Evolutionary conservation across 352 stramenopile species (phyloP).

Genomic region (Phytophthora pistaciae): DNA sequence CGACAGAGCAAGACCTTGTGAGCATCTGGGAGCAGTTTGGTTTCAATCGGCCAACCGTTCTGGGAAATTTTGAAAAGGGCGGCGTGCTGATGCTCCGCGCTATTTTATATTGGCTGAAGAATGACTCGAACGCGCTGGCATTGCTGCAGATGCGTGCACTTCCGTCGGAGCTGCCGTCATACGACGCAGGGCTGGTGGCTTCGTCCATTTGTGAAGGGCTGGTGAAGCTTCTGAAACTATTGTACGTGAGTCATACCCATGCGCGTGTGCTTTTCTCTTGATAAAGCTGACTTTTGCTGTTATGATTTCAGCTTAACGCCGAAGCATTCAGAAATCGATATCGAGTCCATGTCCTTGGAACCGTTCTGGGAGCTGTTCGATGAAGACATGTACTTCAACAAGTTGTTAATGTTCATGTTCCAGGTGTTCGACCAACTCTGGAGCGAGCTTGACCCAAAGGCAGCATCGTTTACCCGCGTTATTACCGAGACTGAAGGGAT

Average conservation of each 20-base stretch:
- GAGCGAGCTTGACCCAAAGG: slow-evolving; percentile 63
- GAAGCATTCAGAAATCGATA: slow-evolving; percentile 74
- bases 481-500: slow-evolving; percentile 80
- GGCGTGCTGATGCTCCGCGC: slow-evolving; percentile 74
- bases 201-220: slow-evolving; percentile 78
- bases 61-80: slow-evolving; percentile 84
- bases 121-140: slow-evolving; percentile 51
- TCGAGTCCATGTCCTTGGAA: slow-evolving; percentile 79
- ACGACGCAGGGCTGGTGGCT: slow-evolving; percentile 73
- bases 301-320: slow-evolving; percentile 50
- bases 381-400: slow-evolving; percentile 82
- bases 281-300: slow-evolving; percentile 10
- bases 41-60: slow-evolving; percentile 68
- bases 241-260: slow-evolving; percentile 49
- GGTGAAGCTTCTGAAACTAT: slow-evolving; percentile 76
- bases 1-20: slow-evolving; percentile 43
- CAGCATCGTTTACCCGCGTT: slow-evolving; percentile 81
- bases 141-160: slow-evolving; percentile 64
- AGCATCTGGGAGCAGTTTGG: slow-evolving; percentile 82
- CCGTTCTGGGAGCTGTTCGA: slow-evolving; percentile 89
- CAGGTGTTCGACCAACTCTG: slow-evolving; percentile 83
- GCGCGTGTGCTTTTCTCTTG: slow-evolving; percentile 6
- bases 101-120: slow-evolving; percentile 75
- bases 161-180: slow-evolving; percentile 64
- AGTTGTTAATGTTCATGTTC: slow-evolving; percentile 82